Evolutionary conservation across 495 filamentous ascomycete genomes (phyloP).

Genomic region (Amorphotheca resinae): DNA sequence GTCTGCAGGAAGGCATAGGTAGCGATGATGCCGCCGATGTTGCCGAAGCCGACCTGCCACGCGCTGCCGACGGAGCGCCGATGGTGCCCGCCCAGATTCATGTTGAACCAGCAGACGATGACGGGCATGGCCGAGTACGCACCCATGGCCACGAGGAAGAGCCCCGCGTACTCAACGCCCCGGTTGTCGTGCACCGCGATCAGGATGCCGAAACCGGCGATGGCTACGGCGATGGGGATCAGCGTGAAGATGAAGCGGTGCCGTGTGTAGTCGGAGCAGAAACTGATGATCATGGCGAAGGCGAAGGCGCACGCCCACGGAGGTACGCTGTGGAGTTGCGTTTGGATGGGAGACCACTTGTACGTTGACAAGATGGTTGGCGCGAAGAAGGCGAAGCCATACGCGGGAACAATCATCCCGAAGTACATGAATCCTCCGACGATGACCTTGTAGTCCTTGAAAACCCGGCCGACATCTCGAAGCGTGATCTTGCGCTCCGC

Average conservation of each 20-base stretch:
- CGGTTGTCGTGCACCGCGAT: conserved; percentile 48
- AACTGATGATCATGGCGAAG: conserved; percentile 65
- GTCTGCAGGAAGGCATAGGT: conserved; percentile 66
- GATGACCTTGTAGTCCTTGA: conserved; percentile 57
- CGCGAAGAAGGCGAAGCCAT: conserved; percentile 57
- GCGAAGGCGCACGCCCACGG: conserved; percentile 71
- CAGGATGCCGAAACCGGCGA: conserved; percentile 63
- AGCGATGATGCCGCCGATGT: conserved; percentile 85
- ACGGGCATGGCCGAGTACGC: conserved; percentile 68
- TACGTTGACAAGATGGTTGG: conserved; percentile 63
- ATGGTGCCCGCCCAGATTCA: conserved; percentile 84
- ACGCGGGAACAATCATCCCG: conserved; percentile 77
- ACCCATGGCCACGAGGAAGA: conserved; percentile 59
- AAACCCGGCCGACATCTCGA: conserved; percentile 53
- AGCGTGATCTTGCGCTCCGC: conserved; percentile 49
- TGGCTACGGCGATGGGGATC: conserved; percentile 46
- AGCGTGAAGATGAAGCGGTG: conserved; percentile 71
- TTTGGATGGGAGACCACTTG: conserved; percentile 52
- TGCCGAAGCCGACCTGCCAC: conserved; percentile 90
- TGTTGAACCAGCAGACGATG: conserved; percentile 85
- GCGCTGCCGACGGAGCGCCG: conserved; percentile 70
- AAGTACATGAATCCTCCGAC: conserved; percentile 86
- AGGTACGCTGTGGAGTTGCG: conserved; percentile 74
- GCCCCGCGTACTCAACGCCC: conserved; percentile 53
- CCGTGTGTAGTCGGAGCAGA: conserved; percentile 49